Evolutionary conservation across 2,329 filamentous ascomycete genomes (phyloP).

Genomic region (Pseudonectria foliicola): DNA sequence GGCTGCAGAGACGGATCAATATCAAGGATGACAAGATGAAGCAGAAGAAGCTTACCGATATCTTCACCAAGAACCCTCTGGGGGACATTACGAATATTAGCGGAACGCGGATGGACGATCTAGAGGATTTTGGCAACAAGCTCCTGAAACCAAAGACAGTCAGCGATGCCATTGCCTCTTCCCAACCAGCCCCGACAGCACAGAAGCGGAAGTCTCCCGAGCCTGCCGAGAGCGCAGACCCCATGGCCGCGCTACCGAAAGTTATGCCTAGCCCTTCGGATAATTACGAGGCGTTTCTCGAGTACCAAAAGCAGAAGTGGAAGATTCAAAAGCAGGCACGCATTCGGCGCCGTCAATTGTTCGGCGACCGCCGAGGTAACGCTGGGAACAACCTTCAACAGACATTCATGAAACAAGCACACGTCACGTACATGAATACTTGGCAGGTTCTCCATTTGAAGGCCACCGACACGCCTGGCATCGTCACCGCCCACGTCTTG

Average conservation of each 20-base stretch:
- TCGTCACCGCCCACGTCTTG: conserved; percentile 81
- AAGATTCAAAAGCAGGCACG: conserved; percentile 92
- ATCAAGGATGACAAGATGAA: conserved; percentile 96
- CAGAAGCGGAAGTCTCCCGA: conserved; percentile 72
- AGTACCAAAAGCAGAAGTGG: conserved; percentile 98
- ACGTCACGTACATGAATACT: conserved; percentile 80
- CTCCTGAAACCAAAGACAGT: conserved; percentile 59
- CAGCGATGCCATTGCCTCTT: conserved; percentile 45
- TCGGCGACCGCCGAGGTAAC: conserved; percentile 68
- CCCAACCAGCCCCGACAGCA: conserved; percentile 40
- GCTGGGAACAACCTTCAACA: conserved; percentile 51
- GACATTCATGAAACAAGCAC: conserved; percentile 84
- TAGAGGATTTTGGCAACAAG: conserved; percentile 74
- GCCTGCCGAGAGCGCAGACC: conserved; percentile 60
- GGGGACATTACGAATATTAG: conserved; percentile 64
- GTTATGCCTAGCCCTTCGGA: conserved; percentile 78
- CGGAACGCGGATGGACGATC: conserved; percentile 51
- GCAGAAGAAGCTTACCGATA: conserved; percentile 96
- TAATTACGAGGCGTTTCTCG: conserved; percentile 80
- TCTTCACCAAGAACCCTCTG: conserved; percentile 67
- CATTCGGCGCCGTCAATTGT: conserved; percentile 77
- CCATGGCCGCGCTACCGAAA: conserved; percentile 73
- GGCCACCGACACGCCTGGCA: conserved; percentile 73
- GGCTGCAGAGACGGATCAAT: conserved; percentile 89
- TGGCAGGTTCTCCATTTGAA: conserved; percentile 92